phyloP scores from a whole-genome alignment of 1,139 yeast species.

The Saccharomyces pastorianus region DNA sequence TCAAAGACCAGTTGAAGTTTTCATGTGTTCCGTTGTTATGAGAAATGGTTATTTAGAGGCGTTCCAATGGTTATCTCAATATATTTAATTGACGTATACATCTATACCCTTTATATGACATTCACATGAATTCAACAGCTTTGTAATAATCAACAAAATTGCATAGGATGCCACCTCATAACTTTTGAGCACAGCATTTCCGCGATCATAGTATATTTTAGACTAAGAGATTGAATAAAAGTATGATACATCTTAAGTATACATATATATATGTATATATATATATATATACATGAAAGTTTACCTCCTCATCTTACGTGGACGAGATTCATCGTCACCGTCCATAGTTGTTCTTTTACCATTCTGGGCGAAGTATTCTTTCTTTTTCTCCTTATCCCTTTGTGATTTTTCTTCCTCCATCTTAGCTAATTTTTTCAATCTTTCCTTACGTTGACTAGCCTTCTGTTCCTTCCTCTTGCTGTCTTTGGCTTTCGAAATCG shows the following conservation, averaged over 20 bases:
- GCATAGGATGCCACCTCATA: background rate
- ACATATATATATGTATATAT: background rate
- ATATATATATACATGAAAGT: background rate
- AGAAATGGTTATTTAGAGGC: conserved; percentile 96
- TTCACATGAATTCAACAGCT: background rate
- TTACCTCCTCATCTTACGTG: conserved; percentile 24
- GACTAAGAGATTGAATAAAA: background rate
- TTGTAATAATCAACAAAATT: conserved; percentile 1
- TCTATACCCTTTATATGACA: background rate
- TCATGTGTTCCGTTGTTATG: conserved; percentile 96
- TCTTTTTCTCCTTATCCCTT: conserved; percentile 76
- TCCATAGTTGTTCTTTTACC: conserved; percentile 52
- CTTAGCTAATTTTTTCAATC: conserved; percentile 67
- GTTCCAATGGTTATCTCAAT: conserved; percentile 92
- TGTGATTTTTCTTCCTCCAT: conserved; percentile 62
- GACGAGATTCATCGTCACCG: conserved; percentile 29
- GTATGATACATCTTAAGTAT: background rate
- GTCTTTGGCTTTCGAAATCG: conserved; percentile 80
- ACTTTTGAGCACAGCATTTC: background rate
- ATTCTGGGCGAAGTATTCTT: conserved; percentile 70
- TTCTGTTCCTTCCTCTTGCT: conserved; percentile 69
- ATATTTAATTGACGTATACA: conserved; percentile 43
- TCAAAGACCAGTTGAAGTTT: conserved; percentile 88
- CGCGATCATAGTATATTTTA: background rate
- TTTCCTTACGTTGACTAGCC: conserved; percentile 65